Base-by-base conservation (phyloP, 176 grass and related monocot genomes). In the Secale cereale region DNA sequence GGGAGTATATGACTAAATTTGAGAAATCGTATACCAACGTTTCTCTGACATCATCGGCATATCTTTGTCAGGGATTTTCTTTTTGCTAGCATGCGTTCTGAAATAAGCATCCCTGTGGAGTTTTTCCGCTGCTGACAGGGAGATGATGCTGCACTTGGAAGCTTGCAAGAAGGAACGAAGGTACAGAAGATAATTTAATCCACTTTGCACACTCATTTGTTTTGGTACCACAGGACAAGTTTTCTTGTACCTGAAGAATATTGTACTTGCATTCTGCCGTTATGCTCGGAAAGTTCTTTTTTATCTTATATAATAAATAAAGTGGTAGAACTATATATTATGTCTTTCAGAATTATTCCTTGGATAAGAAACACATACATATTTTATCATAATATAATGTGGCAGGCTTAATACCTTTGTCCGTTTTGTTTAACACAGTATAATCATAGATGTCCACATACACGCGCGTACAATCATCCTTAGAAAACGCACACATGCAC, bases 51-150 rank as follows among this genome's bases (percentile, higher is more conserved):
- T 50, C 74, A 61, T 61, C 60, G 45, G 5, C 27, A 74, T 79
- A 87, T 79, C 30, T 83, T 90, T 68, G 74, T 59, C 67, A 67
- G 28, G 35, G 67, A 90, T 83, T 65, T 59, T 59, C 10, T 64
- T 86, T 52, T 52, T 7, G 48, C 13, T 20, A 25, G 28, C 67
- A 36, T 79, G 56, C 23, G 57, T 37, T 77, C 65, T 35, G 59
- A 59, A 57, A 88, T 61, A 86, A 63, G 31, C 40, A 81, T 69
- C 60, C 81, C 27, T 71, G 17, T 67, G 43, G 54, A 84, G 39
- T 54, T 54, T 54, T 81, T 61, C 50, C 32, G 78, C 88, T 78
- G 59, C 62, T 54, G 25, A 54, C 73, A 54, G 36, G 32, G 65
- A 62, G 75, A 86, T 78, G 39, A 73, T 78, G 84, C 19, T 71